These are phyloP conservation scores for Cryphonectria nitschkei DNA, from an alignment of 2,329 filamentous ascomycete species.

Conservation along the genomic window DNA sequence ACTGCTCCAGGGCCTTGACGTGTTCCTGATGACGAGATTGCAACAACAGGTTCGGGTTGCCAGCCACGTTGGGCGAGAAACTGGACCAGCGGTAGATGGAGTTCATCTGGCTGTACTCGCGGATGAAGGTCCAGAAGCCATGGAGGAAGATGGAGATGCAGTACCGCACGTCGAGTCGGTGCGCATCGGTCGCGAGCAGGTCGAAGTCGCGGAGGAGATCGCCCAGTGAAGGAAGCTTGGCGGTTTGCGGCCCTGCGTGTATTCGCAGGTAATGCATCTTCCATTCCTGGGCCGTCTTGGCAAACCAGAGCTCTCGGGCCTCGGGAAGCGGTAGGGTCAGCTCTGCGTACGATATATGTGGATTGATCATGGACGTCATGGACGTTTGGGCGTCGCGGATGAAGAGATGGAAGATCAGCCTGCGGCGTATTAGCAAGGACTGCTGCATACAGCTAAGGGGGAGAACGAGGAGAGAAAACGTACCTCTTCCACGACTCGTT, in stretches of 20 bases:
- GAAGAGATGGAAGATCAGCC: constrained; percentile 67
- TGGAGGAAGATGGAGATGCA: constrained; percentile 65
- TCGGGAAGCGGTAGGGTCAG: constrained; percentile 68
- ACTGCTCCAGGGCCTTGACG: constrained; percentile 56
- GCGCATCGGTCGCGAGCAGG: constrained; percentile 52
- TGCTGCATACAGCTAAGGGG: not conserved
- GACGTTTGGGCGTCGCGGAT: constrained; percentile 69
- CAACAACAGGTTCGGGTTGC: constrained; percentile 47
- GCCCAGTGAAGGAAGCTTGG: constrained; percentile 53
- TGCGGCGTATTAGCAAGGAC: constrained; percentile 32
- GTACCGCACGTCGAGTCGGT: constrained; percentile 58
- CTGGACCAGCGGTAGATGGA: constrained; percentile 52
- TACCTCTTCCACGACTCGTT: constrained; percentile 69
- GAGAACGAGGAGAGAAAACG: not conserved
- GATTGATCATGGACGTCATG: constrained; percentile 67
- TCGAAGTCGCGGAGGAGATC: constrained; percentile 62
- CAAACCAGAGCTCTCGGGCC: constrained; percentile 66
- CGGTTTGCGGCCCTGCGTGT: constrained; percentile 40
- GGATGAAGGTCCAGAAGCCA: constrained; percentile 67
- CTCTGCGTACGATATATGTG: constrained; percentile 70
- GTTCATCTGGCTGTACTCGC: constrained; percentile 66
- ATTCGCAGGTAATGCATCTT: constrained; percentile 59
- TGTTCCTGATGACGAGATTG: constrained; percentile 65
- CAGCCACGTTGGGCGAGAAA: constrained; percentile 46
- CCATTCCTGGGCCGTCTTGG: constrained; percentile 66